phyloP scores from a whole-genome alignment of 345 rosid species.

The Populus euphratica region DNA sequence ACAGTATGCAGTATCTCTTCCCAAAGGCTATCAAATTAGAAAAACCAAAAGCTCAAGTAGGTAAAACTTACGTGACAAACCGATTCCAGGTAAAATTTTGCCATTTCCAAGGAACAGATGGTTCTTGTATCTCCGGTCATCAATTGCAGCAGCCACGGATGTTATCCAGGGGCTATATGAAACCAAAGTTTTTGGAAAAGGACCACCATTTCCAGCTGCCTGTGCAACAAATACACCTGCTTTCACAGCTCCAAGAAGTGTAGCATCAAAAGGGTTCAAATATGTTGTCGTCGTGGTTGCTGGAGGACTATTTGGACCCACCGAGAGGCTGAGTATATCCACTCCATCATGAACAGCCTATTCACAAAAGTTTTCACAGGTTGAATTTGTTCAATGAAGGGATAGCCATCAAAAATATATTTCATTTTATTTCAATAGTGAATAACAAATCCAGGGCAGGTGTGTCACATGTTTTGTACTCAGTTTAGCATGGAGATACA shows the following conservation, averaged over 20 bases:
- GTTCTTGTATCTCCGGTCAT: constrained; percentile 91
- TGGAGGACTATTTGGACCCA: constrained; percentile 96
- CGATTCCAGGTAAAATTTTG: constrained; percentile 76
- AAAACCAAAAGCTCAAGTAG: background rate
- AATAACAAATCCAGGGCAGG: background rate
- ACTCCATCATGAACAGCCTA: constrained; percentile 99
- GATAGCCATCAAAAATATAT: background rate
- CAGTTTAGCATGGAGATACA: background rate
- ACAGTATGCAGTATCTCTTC: constrained; percentile 6
- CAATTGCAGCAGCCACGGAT: constrained; percentile 95
- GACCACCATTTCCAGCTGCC: constrained; percentile 98
- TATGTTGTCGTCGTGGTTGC: constrained; percentile 79
- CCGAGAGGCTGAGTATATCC: constrained; percentile 91
- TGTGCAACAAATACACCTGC: constrained; percentile 98
- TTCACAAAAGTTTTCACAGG: background rate
- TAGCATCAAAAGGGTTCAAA: constrained; percentile 91
- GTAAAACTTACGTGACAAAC: constrained; percentile 74
- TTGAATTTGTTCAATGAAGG: constrained; percentile 5
- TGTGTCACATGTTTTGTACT: background rate
- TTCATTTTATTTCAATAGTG: background rate
- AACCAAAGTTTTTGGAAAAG: constrained; percentile 90
- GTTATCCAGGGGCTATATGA: constrained; percentile 98
- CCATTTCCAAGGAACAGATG: constrained; percentile 86
- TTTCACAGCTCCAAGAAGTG: constrained; percentile 93
- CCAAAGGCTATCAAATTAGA: background rate